Percentiles rank a stretch among this genome's conserved stretches.
Evolutionary conservation across 768 basidiomycete species (phyloP).

Genomic region (Lactarius evosmus): DNA sequence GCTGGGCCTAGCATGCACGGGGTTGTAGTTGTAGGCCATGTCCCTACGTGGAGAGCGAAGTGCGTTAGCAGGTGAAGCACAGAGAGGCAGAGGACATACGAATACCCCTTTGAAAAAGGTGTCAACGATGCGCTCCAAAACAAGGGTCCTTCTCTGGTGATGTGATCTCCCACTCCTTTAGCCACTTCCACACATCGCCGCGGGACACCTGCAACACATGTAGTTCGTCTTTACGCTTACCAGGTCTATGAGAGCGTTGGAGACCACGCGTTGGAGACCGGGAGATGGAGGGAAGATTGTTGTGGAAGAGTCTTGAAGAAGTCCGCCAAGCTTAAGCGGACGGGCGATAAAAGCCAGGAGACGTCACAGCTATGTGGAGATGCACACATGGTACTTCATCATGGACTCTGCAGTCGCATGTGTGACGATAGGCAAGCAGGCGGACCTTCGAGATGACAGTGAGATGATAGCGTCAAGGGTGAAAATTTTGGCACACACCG

Average conservation of each 20-base stretch:
- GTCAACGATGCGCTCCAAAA: constrained; percentile 62
- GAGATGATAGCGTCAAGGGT: neutral
- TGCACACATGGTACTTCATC: constrained; percentile 76
- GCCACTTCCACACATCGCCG: constrained; percentile 69
- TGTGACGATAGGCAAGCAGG: constrained; percentile 54
- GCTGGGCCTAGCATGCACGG: constrained; percentile 60
- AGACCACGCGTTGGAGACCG: constrained; percentile 60
- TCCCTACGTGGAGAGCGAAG: constrained; percentile 34
- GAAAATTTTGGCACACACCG: constrained; percentile 44
- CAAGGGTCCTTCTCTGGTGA: constrained; percentile 58
- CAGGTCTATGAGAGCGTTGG: constrained; percentile 59
- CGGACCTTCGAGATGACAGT: constrained; percentile 17
- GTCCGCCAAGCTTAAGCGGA: constrained; percentile 61
- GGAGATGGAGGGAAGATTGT: constrained; percentile 58
- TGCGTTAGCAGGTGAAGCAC: neutral
- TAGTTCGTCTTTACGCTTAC: constrained; percentile 62
- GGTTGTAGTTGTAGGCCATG: constrained; percentile 60
- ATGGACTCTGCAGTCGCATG: constrained; percentile 50
- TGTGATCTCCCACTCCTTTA: constrained; percentile 70
- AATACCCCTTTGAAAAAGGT: constrained; percentile 55
- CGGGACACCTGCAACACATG: constrained; percentile 57
- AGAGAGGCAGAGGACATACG: constrained; percentile 46
- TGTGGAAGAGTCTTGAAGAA: constrained; percentile 76
- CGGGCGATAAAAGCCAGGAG: neutral
- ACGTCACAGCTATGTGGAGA: constrained; percentile 4